Base-by-base conservation (phyloP, 1,284 basidiomycete species). In the Chondrostereum purpureum region DNA sequence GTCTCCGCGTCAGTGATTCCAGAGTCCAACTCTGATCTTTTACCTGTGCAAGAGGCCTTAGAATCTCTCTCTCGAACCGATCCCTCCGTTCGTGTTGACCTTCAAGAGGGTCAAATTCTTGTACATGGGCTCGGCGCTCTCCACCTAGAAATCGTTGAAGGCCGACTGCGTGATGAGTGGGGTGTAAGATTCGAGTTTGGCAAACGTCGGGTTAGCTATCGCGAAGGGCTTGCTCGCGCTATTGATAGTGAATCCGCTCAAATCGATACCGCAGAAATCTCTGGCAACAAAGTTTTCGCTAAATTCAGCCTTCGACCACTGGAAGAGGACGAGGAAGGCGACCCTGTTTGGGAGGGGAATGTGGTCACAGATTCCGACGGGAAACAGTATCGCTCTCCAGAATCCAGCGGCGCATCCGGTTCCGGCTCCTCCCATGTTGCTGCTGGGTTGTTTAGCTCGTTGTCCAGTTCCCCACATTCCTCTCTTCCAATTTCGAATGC, bases 81-180 rank as follows among this genome's bases (percentile, higher is more conserved):
- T 56, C 90, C 90, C 11, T 91, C 87, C 1, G 75, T 92, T 21
- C 81, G 88, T 4, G 68, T 85, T 17, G 88, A 90, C 48, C 68
- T 69, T 6, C 80, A 86, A 45, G 88, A 92, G 50, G 89, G 89
- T 0, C 90, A 94, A 56, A 71, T 88, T 27, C 73, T 94, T 27
- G 73, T 92, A 2, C 87, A 91, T 53, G 90, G 90, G 3, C 77
- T 93, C 45, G 90, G 90, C 11, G 80, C 87, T 31, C 72, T 94
- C 20, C 90, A 94, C 59, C 74, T 94, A 5, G 91, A 94, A 61
- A 92, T 94, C 47, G 75, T 92, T 1, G 87, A 90, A 62, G 79
- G 81, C 27, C 73, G 92, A 19, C 66, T 94, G 22, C 71, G 70
- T 44, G 80, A 89, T 49, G 91, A 93, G 63, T 94, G 88, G 78